Evolutionary conservation across 2,329 filamentous ascomycete species (phyloP), one percentile per base, ranked within the genome.

Genomic region (Fusarium sarcochroum): DNA sequence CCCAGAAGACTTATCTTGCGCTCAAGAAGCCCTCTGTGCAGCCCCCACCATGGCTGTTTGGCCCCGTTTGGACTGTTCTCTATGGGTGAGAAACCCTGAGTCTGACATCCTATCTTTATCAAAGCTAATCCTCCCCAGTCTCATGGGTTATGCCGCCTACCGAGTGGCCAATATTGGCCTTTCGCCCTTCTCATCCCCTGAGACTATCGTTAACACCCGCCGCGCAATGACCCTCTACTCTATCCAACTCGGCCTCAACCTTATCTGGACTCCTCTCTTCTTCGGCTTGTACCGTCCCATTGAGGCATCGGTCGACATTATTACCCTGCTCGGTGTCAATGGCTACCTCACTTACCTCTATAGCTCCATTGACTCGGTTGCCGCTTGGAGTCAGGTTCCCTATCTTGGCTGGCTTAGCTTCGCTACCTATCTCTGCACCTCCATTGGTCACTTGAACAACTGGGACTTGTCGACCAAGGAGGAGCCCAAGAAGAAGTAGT

Each of bases 241-340:
- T 3, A 84, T 94, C 62, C 94, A 98, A 80, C 89, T 98, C 8
- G 92, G 86, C 13, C 84, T 98, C 51, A 98, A 98, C 78, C 83
- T 97, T 30, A 79, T 91, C 54, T 98, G 93, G 93, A 98, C 94
- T 87, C 95, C 95, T 14, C 86, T 98, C 13, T 98, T 98, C 86
- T 98, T 97, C 77, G 86, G 87, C n/a, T 76, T 91, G 50, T 90
- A 90, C 68, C 87, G 88, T 17, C 93, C 94, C 2, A 84, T 91
- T 52, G 87, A 89, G 75, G 94, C 94, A 5, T 89, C 93, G 8
- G 85, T 86, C 27, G 93, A 98, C 77, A 90, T 97, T 50, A 80
- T 92, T 27, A 85, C 90, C 1, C 84, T 98, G 10, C 83, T 91
- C 1, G 93, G 91, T 10, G 82, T 91, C 30, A 92, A 93, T 47